A percentile compares a stretch with the other conserved stretches of the same genome.
phyloP scores from a whole-genome alignment of 805 yeast genomes.

The Teunomyces gatunensis region DNA sequence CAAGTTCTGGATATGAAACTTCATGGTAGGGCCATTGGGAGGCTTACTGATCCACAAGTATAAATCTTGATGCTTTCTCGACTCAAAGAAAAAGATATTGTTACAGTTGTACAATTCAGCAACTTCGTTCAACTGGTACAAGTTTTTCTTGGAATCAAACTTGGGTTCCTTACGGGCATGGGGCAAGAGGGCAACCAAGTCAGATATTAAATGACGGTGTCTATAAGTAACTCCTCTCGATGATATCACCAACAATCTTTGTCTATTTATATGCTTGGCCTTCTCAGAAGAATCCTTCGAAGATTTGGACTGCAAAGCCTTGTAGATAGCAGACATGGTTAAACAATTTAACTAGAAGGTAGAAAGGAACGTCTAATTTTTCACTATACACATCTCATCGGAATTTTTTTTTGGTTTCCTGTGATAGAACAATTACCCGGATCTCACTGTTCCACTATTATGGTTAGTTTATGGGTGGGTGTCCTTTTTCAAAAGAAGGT shows the following conservation, averaged over 20 bases:
- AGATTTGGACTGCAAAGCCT: slow-evolving; percentile 42
- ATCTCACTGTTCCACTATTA: not conserved
- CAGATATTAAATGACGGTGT: slow-evolving; percentile 91
- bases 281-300: slow-evolving; percentile 48
- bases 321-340: slow-evolving; percentile 44
- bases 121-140: slow-evolving; percentile 86
- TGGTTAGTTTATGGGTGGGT: too few relatives aligned
- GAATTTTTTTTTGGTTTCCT: not conserved
- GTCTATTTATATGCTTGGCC: slow-evolving; percentile 72
- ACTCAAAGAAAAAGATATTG: slow-evolving; percentile 89
- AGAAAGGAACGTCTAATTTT: not conserved
- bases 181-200: slow-evolving; percentile 75
- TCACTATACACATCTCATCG: slow-evolving; percentile 4
- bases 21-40: slow-evolving; percentile 96
- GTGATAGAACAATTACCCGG: not conserved
- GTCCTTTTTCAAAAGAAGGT: too few relatives aligned
- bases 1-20: slow-evolving; percentile 89
- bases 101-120: slow-evolving; percentile 98
- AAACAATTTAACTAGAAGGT: not conserved
- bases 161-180: slow-evolving; percentile 97
- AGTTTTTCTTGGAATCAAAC: slow-evolving; percentile 86
- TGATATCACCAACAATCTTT: slow-evolving; percentile 82
- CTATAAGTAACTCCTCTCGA: slow-evolving; percentile 94
- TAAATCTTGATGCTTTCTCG: slow-evolving; percentile 93
- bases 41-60: slow-evolving; percentile 95